Percentiles rank a stretch among this genome's conserved stretches.
These are phyloP conservation scores for Sphaerulina vaccinii DNA, from an alignment of 2,329 filamentous ascomycete species.

Conservation along the genomic window DNA sequence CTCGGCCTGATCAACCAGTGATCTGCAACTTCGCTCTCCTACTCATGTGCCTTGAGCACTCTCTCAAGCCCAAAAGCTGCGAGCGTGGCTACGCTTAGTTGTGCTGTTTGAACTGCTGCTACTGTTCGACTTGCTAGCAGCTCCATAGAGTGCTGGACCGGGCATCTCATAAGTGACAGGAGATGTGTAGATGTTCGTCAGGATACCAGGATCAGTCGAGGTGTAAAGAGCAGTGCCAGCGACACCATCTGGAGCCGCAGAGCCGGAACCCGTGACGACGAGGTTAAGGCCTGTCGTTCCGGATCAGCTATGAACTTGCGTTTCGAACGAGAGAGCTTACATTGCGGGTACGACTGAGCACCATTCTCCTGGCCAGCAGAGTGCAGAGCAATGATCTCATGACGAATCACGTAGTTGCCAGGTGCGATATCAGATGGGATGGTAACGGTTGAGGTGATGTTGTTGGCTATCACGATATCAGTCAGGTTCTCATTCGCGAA, in stretches of 20 bases:
- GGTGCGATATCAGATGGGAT: constrained; percentile 55
- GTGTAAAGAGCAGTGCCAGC: constrained; percentile 58
- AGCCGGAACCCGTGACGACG: constrained; percentile 56
- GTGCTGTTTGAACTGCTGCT: constrained; percentile 3
- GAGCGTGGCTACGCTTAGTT: constrained; percentile 2
- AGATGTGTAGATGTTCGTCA: constrained; percentile 58
- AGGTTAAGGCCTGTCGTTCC: constrained; percentile 54
- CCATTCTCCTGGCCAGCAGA: constrained; percentile 45
- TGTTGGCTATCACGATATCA: constrained; percentile 35
- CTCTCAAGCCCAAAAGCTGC: constrained; percentile 5
- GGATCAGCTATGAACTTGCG: neutral
- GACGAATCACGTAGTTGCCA: constrained; percentile 60
- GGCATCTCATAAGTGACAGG: constrained; percentile 52
- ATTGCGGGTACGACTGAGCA: constrained; percentile 45
- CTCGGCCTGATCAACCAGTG: too few species aligned
- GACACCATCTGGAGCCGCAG: constrained; percentile 47
- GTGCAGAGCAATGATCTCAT: constrained; percentile 63
- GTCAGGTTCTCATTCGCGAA: neutral
- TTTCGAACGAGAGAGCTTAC: constrained; percentile 9
- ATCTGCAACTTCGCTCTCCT: too few species aligned
- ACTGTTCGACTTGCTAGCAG: neutral
- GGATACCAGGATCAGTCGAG: constrained; percentile 56
- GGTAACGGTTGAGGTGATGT: constrained; percentile 49
- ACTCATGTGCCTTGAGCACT: too few species aligned
- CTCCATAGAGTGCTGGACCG: constrained; percentile 42